phyloP scores from a whole-genome alignment of 192 early-diverging fungal species.

The Coemansia sp. region DNA sequence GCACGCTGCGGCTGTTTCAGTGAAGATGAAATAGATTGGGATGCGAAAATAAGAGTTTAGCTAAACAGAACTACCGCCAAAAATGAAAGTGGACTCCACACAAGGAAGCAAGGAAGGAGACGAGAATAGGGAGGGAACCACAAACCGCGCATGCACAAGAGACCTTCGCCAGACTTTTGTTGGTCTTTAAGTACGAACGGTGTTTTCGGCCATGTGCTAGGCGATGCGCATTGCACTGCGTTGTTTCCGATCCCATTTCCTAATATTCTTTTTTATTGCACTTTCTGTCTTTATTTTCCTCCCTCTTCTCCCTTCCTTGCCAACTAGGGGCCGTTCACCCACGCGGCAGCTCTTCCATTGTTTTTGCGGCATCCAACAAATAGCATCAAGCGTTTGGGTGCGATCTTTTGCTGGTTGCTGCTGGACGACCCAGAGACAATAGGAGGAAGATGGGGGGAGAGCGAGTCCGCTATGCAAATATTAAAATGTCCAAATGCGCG shows the following conservation, averaged over 20 bases:
- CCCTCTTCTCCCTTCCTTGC: neutral
- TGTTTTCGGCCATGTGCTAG: neutral
- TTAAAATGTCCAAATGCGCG: constrained; percentile 5
- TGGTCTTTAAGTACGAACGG: constrained; percentile 1
- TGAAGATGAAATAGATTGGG: neutral
- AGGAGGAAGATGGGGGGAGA: neutral
- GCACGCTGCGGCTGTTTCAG: neutral
- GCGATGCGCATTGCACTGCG: neutral
- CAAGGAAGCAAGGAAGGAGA: neutral
- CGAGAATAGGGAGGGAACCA: constrained; percentile 4
- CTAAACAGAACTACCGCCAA: neutral
- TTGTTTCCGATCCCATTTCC: neutral
- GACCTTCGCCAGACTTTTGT: neutral
- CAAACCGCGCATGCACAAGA: neutral
- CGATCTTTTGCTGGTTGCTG: neutral
- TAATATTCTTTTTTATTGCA: neutral
- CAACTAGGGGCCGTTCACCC: constrained; percentile 1
- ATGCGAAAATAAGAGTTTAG: neutral
- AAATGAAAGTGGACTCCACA: neutral
- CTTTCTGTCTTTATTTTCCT: neutral
- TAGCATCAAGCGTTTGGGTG: neutral
- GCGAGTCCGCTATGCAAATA: constrained; percentile 1
- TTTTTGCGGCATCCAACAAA: neutral
- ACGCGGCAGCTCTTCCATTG: neutral
- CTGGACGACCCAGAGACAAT: neutral